Base-by-base conservation (phyloP, 2,329 filamentous ascomycete species). In the Periconia sp. region DNA sequence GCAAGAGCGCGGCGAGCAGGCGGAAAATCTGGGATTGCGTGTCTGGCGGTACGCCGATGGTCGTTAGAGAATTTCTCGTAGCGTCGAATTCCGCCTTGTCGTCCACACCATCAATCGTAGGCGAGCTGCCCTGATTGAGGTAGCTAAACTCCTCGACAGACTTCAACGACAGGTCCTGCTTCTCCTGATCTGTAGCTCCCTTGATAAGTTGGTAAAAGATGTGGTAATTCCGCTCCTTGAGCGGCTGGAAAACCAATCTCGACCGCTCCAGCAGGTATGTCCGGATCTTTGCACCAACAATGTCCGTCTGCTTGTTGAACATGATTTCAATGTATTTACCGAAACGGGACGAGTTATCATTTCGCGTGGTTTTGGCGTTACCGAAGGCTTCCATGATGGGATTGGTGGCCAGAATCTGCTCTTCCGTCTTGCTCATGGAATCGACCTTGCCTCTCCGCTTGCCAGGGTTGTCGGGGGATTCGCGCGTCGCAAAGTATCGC, bases 321-420 rank as follows among this genome's bases (percentile, higher is more conserved):
- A 97, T 92, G 69, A 99, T 99, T 76, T 99, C 94, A 61, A 99
- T 97, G 72, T 99, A 99, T 79, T 99, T 99, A 71, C 94, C 94
- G 73, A 99, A 99, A 65, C 94, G 85, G 29, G 94, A 99, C 31
- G 94, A 99, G 75, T 99, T 99, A 75, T 99, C 94, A 76, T 99
- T 99, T 70, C 94, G 83, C 9, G 94, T 99, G n/a, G 94, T 99
- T 77, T 99, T 99, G 40, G 94, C 94, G 77, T 99, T 99, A 70
- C 94, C 94, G 67, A 99, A 99, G 23, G 94, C 92, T 82, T 99
- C 94, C 94, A 99, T 99, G 69, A 99, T 96, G 26, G 94, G 94
- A 70, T 99, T 99, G 40, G 94, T 99, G 21, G 94, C 94, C 57
- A 99, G 77, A 66, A 99, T 99, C 71, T 95, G 92, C 77, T 99